Percentiles rank a stretch among this genome's conserved stretches.
These are phyloP conservation scores for Ceratobasidium sp. DNA, from an alignment of 1,284 basidiomycete genomes.

Conservation along the genomic window DNA sequence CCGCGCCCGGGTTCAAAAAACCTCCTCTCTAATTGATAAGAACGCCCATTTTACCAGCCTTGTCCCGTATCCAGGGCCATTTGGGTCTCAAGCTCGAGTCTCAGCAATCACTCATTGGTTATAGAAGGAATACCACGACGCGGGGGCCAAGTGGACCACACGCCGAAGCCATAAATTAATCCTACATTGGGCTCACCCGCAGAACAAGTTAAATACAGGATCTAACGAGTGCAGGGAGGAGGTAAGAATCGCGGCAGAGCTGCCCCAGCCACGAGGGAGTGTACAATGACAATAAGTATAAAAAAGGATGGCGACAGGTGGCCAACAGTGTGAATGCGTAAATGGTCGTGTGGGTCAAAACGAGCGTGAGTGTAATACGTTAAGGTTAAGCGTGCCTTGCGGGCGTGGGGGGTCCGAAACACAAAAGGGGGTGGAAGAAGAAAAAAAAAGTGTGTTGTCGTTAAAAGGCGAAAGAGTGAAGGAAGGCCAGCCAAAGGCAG, in stretches of 20 bases:
- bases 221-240: conserved; percentile 34
- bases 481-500: conserved; percentile 7
- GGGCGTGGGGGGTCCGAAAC: conserved; percentile 30
- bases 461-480: background rate
- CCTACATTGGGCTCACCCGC: conserved; percentile 38
- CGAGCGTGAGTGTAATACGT: conserved; percentile 20
- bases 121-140: conserved; percentile 28
- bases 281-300: conserved; percentile 23
- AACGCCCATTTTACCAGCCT: no score
- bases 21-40: no score
- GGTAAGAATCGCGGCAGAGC: conserved; percentile 40
- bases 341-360: conserved; percentile 16
- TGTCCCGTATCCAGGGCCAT: no score
- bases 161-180: conserved; percentile 38
- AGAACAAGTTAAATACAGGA: conserved; percentile 22
- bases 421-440: conserved; percentile 8
- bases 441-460: conserved; percentile 12
- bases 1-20: no score
- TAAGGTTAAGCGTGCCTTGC: conserved; percentile 18
- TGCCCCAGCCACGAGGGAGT: conserved; percentile 30
- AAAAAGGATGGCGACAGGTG: no score
- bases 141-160: conserved; percentile 36
- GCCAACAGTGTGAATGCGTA: conserved; percentile 6
- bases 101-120: background rate
- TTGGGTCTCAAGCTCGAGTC: no score